phyloP scores from a whole-genome alignment of 1,284 basidiomycete genomes.

The Trichosporon ovoides region DNA sequence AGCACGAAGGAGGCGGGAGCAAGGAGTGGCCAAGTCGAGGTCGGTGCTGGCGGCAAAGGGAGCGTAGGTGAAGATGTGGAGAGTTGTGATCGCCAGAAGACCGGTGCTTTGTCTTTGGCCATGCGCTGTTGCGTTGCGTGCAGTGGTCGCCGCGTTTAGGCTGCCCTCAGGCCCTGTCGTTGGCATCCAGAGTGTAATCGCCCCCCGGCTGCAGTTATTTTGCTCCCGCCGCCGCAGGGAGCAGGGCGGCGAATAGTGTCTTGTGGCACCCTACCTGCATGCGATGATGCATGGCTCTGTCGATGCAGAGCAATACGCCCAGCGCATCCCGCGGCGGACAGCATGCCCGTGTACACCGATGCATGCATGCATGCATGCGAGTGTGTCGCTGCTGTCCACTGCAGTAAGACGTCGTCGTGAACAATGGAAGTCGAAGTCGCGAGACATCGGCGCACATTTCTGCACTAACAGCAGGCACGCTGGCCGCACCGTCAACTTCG shows the following conservation, averaged over 20 bases:
- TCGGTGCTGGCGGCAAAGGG: not conserved
- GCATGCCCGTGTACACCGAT: no score
- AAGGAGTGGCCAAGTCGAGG: not conserved
- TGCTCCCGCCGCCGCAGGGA: not conserved
- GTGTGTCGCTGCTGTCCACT: no score
- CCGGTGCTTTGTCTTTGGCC: slow-evolving; percentile 9
- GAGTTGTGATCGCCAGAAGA: not conserved
- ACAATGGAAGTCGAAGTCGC: no score
- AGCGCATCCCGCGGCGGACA: no score
- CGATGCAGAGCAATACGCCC: no score
- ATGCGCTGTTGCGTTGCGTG: not conserved
- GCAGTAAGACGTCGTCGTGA: no score
- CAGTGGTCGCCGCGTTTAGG: slow-evolving; percentile 1
- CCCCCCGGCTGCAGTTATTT: not conserved
- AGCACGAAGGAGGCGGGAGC: not conserved
- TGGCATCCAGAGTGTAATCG: not conserved
- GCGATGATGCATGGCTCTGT: no score
- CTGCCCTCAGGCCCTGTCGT: not conserved
- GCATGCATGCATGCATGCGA: no score
- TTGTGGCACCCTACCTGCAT: not conserved
- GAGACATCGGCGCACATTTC: no score
- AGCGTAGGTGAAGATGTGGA: not conserved
- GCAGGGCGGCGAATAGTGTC: slow-evolving; percentile 1
- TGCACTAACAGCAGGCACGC: no score
- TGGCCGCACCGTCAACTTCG: no score